A percentile compares a stretch with the other conserved stretches of the same genome.
These are phyloP conservation scores for Colletotrichum sp. DNA, from an alignment of 2,329 filamentous ascomycete genomes.

Conservation along the genomic window DNA sequence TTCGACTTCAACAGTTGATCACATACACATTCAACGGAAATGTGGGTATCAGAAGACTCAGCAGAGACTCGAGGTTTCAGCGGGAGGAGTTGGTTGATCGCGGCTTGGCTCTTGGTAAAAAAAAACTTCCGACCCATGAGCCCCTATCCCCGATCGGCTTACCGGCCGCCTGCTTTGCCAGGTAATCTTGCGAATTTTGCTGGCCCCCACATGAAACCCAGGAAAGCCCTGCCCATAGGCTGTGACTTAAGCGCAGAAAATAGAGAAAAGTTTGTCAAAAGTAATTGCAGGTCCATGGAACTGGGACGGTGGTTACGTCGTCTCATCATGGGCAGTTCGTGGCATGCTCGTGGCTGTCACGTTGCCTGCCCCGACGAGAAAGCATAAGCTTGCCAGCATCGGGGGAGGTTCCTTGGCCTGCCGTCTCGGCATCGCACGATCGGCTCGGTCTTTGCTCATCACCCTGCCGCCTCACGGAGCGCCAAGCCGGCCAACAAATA, in stretches of 20 bases:
- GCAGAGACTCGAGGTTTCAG: neutral
- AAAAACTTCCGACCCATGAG: neutral
- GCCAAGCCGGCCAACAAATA: neutral
- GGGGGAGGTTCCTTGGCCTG: neutral
- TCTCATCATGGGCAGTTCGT: neutral
- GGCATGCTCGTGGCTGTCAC: neutral
- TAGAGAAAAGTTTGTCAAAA: neutral
- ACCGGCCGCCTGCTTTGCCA: neutral
- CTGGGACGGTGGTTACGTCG: neutral
- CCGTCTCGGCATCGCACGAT: neutral
- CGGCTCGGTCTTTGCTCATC: neutral
- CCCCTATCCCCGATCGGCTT: neutral
- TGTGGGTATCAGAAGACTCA: neutral
- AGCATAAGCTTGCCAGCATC: neutral
- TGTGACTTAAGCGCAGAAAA: neutral
- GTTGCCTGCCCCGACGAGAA: neutral
- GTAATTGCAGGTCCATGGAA: neutral
- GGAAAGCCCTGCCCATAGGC: neutral
- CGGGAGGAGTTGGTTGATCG: neutral
- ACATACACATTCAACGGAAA: neutral
- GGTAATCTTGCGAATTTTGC: neutral
- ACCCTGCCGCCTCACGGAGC: neutral
- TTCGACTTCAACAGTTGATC: neutral
- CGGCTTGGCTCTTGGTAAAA: neutral
- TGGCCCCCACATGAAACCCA: neutral